Evolutionary conservation across 179 eudicot species (phyloP).

Genomic region (Vitellaria paradoxa): DNA sequence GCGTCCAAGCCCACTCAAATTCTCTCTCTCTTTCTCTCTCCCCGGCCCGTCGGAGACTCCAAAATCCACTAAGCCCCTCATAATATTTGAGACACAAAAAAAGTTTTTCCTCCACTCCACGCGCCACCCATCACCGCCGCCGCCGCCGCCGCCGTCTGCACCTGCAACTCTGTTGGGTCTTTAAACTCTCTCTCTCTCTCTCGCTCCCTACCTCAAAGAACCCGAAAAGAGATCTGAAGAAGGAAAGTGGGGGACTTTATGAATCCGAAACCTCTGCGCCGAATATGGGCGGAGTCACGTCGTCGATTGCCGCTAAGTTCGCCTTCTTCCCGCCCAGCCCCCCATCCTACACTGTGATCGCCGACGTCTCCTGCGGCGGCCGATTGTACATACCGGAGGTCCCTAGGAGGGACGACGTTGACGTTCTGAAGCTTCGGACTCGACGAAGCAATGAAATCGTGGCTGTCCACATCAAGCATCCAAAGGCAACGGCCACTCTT

Average conservation of each 20-base stretch:
- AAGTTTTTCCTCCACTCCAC: neutral
- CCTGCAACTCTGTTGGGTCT: neutral
- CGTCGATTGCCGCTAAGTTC: slow-evolving; percentile 96
- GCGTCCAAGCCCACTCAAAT: too few species aligned
- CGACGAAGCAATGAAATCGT: slow-evolving; percentile 82
- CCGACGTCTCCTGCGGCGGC: slow-evolving; percentile 48
- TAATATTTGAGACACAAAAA: too few species aligned
- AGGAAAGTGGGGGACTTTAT: slow-evolving; percentile 21
- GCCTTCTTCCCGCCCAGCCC: slow-evolving; percentile 96
- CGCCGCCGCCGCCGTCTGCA: neutral
- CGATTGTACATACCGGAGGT: slow-evolving; percentile 69
- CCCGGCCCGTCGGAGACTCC: neutral
- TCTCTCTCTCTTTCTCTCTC: too few species aligned
- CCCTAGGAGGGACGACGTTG: slow-evolving; percentile 61
- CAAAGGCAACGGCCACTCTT: slow-evolving; percentile 71
- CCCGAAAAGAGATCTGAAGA: neutral
- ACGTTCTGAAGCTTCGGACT: slow-evolving; percentile 64
- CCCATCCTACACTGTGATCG: slow-evolving; percentile 82
- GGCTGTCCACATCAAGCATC: slow-evolving; percentile 68
- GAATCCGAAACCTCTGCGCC: slow-evolving; percentile 29
- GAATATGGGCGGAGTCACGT: slow-evolving; percentile 90
- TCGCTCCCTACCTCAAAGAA: neutral
- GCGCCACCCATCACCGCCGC: slow-evolving; percentile 7
- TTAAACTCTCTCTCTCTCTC: neutral
- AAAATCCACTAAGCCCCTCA: neutral